phyloP scores from a whole-genome alignment of 805 yeast genomes.

The Tetrapisispora nanseiensis region DNA sequence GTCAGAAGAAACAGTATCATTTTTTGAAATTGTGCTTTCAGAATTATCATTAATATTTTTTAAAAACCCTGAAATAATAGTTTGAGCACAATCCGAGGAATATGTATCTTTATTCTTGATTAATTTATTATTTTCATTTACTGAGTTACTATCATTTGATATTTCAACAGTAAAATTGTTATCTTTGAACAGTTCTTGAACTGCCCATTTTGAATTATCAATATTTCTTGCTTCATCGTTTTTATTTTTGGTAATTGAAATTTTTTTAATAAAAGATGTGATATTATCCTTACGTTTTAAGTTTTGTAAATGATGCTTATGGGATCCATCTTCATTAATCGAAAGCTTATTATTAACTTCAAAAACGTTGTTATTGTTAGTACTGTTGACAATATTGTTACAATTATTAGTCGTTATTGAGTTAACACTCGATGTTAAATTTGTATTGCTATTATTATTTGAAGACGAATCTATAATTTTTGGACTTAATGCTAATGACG shows the following conservation, averaged over 20 bases:
- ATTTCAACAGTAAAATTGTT: constrained; percentile 1
- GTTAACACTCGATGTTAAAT: no score
- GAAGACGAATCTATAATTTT: background rate
- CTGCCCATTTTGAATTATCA: constrained; percentile 63
- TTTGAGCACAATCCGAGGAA: constrained; percentile 32
- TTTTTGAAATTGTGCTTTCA: background rate
- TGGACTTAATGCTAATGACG: background rate
- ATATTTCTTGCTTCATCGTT: constrained; percentile 61
- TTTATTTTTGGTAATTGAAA: constrained; percentile 27
- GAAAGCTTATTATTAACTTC: constrained; percentile 33
- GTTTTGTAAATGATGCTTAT: constrained; percentile 68
- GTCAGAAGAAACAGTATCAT: background rate
- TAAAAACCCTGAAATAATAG: constrained; percentile 57
- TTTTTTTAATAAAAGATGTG: constrained; percentile 63
- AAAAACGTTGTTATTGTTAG: background rate
- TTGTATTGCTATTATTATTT: background rate
- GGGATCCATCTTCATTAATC: constrained; percentile 58
- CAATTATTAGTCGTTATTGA: no score
- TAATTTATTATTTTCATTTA: constrained; percentile 24
- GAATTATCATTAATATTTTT: constrained; percentile 17
- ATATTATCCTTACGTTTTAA: constrained; percentile 73
- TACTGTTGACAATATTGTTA: background rate
- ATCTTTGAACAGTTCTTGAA: constrained; percentile 42
- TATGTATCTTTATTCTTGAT: constrained; percentile 21
- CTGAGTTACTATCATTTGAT: background rate